These are phyloP conservation scores for Hypholoma fasciculare DNA, from an alignment of 768 basidiomycete genomes.

Conservation along the genomic window DNA sequence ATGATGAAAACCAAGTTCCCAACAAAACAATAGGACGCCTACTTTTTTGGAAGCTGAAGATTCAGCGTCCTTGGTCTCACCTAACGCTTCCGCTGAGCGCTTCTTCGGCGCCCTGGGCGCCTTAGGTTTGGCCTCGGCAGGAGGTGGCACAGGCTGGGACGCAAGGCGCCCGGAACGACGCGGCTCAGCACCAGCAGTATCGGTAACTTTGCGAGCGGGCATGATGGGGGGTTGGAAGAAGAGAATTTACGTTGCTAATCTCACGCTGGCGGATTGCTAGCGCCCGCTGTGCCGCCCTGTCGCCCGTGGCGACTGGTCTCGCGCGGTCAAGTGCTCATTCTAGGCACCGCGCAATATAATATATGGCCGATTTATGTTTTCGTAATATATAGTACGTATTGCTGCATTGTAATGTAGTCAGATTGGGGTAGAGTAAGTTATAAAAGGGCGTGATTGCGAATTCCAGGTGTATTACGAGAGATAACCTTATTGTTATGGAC, in stretches of 20 bases:
- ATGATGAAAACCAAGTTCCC: background rate
- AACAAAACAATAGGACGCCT: background rate
- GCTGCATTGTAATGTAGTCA: too few species aligned
- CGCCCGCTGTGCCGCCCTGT: slow-evolving; percentile 10
- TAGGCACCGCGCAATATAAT: slow-evolving; percentile 4
- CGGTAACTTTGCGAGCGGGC: slow-evolving; percentile 34
- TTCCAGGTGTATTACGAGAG: background rate
- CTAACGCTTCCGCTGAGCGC: slow-evolving; percentile 35
- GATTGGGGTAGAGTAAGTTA: too few species aligned
- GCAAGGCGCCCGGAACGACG: slow-evolving; percentile 62
- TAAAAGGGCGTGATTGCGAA: background rate
- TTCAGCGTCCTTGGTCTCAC: slow-evolving; percentile 30
- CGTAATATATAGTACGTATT: too few species aligned
- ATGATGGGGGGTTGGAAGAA: slow-evolving; percentile 16
- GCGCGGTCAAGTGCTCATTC: slow-evolving; percentile 7
- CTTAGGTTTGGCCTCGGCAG: slow-evolving; percentile 18
- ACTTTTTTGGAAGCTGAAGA: slow-evolving; percentile 42
- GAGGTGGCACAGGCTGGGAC: slow-evolving; percentile 41
- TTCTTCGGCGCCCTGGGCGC: slow-evolving; percentile 39
- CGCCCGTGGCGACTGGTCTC: background rate
- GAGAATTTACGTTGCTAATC: slow-evolving; percentile 5
- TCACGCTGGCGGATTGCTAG: slow-evolving; percentile 8
- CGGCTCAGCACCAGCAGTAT: slow-evolving; percentile 32
- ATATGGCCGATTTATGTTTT: background rate
- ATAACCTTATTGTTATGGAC: background rate